Percentiles rank a stretch among this genome's conserved stretches.
Evolutionary conservation across 495 filamentous ascomycete genomes (phyloP).

Genomic region (Articulospora tetracladia): DNA sequence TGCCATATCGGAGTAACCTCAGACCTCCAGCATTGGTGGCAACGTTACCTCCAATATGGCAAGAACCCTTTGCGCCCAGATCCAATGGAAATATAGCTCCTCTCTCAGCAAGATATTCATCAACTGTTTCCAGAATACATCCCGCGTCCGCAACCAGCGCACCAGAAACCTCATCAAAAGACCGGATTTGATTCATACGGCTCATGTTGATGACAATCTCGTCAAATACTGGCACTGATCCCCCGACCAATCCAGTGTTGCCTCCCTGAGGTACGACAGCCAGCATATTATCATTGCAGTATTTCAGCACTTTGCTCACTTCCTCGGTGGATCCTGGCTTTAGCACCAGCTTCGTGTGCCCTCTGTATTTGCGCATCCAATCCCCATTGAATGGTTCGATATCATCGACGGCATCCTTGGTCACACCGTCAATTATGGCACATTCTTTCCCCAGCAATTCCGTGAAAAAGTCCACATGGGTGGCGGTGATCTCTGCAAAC

Average conservation of each 20-base stretch:
- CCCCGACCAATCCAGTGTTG: slow-evolving; percentile 93
- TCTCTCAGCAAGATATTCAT: slow-evolving; percentile 74
- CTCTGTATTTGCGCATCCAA: slow-evolving; percentile 99
- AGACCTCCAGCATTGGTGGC: slow-evolving; percentile 93
- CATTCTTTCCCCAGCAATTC: slow-evolving; percentile 67
- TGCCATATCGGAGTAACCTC: slow-evolving; percentile 86
- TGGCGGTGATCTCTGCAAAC: slow-evolving; percentile 64
- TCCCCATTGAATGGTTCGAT: slow-evolving; percentile 92
- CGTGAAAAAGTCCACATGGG: slow-evolving; percentile 80
- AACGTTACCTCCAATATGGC: slow-evolving; percentile 98
- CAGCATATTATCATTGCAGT: slow-evolving; percentile 87
- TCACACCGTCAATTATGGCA: slow-evolving; percentile 81
- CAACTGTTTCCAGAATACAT: slow-evolving; percentile 83
- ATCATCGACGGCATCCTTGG: slow-evolving; percentile 66
- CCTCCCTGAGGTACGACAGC: slow-evolving; percentile 98
- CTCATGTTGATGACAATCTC: slow-evolving; percentile 91
- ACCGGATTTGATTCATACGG: slow-evolving; percentile 84
- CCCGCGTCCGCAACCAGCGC: slow-evolving; percentile 87
- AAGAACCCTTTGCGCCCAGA: slow-evolving; percentile 94
- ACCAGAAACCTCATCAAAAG: slow-evolving; percentile 91
- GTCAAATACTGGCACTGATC: slow-evolving; percentile 93
- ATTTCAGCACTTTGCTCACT: slow-evolving; percentile 81
- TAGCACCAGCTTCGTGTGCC: slow-evolving; percentile 80
- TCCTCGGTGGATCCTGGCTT: slow-evolving; percentile 80
- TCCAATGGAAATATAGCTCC: slow-evolving; percentile 90